phyloP scores from a whole-genome alignment of 2,329 filamentous ascomycete species.

The Rhinocladiella mackenziei region DNA sequence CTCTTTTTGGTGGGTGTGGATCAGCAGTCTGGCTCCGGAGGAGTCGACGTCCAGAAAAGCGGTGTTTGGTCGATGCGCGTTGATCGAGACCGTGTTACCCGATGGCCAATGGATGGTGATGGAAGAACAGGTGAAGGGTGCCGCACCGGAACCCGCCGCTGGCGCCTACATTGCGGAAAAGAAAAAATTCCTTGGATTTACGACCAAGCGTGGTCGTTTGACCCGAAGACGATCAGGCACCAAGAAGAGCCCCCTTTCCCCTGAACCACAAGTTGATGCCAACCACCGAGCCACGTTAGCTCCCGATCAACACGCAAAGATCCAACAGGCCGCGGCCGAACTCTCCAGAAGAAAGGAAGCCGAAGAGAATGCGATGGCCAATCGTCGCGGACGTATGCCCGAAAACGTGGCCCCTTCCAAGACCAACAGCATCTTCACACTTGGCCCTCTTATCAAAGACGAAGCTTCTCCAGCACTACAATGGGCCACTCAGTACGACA shows the following conservation, averaged over 20 bases:
- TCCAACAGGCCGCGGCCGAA: conserved; percentile 83
- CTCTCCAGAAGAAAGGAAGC: conserved; percentile 69
- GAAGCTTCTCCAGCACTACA: conserved; percentile 93
- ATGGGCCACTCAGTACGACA: conserved; percentile 94
- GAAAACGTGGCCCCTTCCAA: conserved; percentile 57
- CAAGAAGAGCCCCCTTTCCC: conserved; percentile 52
- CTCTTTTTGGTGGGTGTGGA: conserved; percentile 99
- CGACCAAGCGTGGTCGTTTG: conserved; percentile 64
- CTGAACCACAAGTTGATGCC: conserved; percentile 51
- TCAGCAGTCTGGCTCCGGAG: conserved; percentile 88
- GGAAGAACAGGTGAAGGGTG: conserved; percentile 94
- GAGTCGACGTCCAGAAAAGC: conserved; percentile 82
- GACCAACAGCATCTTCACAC: conserved; percentile 83
- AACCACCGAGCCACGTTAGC: conserved; percentile 72
- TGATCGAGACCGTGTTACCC: conserved; percentile 81
- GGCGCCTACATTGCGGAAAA: conserved; percentile 93
- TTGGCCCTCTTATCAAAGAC: conserved; percentile 77
- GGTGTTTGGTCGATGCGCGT: conserved; percentile 86
- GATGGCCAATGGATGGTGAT: conserved; percentile 87
- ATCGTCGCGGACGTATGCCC: conserved; percentile 54
- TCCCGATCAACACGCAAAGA: conserved; percentile 85
- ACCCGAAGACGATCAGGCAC: conserved; percentile 67
- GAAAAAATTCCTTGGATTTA: conserved; percentile 87
- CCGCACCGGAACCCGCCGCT: conserved; percentile 75
- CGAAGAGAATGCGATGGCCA: conserved; percentile 49